Conservation (phyloP, 176 grass and related monocot species). For the Tuctoria greenei region DNA sequence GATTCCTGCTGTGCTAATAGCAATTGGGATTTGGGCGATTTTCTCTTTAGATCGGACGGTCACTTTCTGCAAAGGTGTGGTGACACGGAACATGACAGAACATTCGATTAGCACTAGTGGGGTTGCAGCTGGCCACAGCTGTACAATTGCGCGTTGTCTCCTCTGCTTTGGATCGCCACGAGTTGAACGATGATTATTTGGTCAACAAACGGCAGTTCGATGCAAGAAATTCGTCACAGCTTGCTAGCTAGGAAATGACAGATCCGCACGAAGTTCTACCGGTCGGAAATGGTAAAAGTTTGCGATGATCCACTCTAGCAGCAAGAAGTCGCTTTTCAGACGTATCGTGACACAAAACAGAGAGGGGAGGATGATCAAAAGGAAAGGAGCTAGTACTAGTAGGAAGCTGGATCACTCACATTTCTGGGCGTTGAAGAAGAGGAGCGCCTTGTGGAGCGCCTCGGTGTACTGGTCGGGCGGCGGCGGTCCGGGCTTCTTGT, state of each 20-base stretch:
- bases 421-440: conserved; percentile 98
- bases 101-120: conserved; percentile 35
- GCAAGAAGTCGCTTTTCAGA: background rate
- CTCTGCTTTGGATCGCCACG: conserved; percentile 7
- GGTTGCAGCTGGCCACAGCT: conserved; percentile 29
- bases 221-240: background rate
- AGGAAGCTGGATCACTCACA: conserved; percentile 34
- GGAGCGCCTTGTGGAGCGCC: conserved; percentile 85
- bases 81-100: conserved; percentile 20
- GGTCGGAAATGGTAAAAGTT: background rate
- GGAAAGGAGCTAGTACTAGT: background rate
- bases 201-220: conserved; percentile 15
- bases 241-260: too few species aligned
- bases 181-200: background rate
- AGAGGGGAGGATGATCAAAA: background rate
- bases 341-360: background rate
- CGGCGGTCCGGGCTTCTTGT: conserved; percentile 60
- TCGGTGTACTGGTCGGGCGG: conserved; percentile 71
- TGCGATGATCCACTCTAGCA: background rate
- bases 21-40: background rate
- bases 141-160: background rate
- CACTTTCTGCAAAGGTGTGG: conserved; percentile 27
- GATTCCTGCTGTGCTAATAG: conserved; percentile 17
- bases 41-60: conserved; percentile 13
- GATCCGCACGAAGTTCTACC: background rate